phyloP scores from a whole-genome alignment of 2,329 filamentous ascomycete genomes.

The Fusarium cicatricum region DNA sequence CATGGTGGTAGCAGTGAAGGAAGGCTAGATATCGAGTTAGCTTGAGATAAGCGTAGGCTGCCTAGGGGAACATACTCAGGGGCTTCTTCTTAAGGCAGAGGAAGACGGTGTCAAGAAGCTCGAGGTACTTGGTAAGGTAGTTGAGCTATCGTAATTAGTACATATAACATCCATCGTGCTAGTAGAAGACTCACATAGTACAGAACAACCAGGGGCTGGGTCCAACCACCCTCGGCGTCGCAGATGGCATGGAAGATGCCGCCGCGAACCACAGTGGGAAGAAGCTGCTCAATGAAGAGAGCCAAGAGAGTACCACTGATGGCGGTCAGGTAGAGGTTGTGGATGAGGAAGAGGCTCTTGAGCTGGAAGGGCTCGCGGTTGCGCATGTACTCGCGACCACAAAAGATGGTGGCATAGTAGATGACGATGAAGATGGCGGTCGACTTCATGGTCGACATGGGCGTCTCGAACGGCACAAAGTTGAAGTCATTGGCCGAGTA shows the following conservation, averaged over 20 bases:
- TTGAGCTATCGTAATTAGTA: conserved; percentile 71
- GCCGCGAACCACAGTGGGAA: conserved; percentile 80
- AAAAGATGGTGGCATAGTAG: conserved; percentile 95
- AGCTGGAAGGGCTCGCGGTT: conserved; percentile 85
- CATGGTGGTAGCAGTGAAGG: conserved; percentile 99
- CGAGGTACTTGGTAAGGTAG: conserved; percentile 98
- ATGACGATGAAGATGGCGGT: conserved; percentile 81
- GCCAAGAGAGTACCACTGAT: conserved; percentile 83
- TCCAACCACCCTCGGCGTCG: conserved; percentile 84
- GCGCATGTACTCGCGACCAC: conserved; percentile 92
- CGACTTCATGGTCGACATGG: conserved; percentile 88
- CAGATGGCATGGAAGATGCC: conserved; percentile 94
- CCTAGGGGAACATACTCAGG: conserved; percentile 60
- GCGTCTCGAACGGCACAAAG: conserved; percentile 82
- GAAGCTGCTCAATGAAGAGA: conserved; percentile 89
- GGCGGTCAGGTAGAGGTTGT: conserved; percentile 93
- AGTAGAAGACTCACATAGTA: conserved; percentile 80
- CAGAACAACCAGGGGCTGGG: conserved; percentile 87
- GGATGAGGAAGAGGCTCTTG: conserved; percentile 88
- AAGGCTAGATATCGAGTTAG: conserved; percentile 68
- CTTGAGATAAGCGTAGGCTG: not conserved
- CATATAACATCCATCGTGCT: not conserved
- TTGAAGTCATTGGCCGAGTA: conserved; percentile 87
- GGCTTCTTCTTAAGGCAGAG: conserved; percentile 99
- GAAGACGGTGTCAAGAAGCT: conserved; percentile 95